Base-by-base conservation (phyloP, 1,139 yeast species). In the Zygosaccharomyces sapae region DNA sequence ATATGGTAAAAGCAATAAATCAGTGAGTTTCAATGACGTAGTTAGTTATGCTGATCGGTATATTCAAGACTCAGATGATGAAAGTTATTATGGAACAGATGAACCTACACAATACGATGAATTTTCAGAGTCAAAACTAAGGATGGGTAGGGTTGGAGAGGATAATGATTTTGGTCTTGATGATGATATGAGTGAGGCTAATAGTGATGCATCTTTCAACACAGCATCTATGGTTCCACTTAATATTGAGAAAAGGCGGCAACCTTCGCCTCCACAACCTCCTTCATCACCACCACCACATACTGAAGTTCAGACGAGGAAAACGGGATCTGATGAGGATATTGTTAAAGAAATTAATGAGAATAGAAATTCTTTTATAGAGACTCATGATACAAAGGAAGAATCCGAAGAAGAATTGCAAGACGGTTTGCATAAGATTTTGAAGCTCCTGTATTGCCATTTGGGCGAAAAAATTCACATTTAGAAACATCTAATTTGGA, bases 21-120 rank as follows among this genome's bases (percentile, higher is more conserved):
- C 69, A 6, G 74, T 70, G 3, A 65, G 70, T 34, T 71, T 70
- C 48, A 67, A 67, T 33, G 67, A 66, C 38, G 61, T 59, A 2
- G 57, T 67, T 1, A 62, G 60, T 44, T 67, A 65, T 50, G 68
- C 68, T 6, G 65, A 63, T 31, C 51, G 67, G 24, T 66, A 49
- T 29, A 54, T 62, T 25, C 62, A 59, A 24, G 65, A 59, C 34
- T 56, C 56, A 12, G 51, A 47, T 7, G 52, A 53, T n/a, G 54
- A 55, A 9, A 56, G 47, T 18, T 50, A 52, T 13, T 31, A 31
- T 18, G 34, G 18, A 13, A 60, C 56, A 2, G 54, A 47, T 12
- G 63, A 63, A n/a, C 49, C 36, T 38, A 45, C 13, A 38, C 62
- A 56, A 40, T 54, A 55, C 33, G 69, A 65, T 44, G 61, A 61